Conservation (phyloP, 257 asterid species). For the Cynanchum wilfordii region DNA sequence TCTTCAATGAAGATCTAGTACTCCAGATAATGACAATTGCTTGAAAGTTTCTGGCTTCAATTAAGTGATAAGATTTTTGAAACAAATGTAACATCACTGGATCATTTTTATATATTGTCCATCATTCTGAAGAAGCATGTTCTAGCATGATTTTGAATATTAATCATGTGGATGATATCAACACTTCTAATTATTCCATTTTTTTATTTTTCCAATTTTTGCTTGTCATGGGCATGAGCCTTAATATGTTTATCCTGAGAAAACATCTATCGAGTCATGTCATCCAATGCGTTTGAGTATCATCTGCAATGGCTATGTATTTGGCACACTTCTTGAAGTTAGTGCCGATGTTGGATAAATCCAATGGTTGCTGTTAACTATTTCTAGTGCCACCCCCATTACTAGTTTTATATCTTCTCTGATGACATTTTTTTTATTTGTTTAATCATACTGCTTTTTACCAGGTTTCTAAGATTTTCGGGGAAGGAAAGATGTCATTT, state of each 20-base stretch:
- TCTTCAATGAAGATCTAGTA: neutral
- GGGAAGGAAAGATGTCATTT: slow-evolving; percentile 43
- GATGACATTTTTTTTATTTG: neutral
- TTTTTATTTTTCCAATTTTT: neutral
- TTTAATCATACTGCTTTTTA: slow-evolving; percentile 15
- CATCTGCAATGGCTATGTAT: neutral
- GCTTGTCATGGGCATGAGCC: neutral
- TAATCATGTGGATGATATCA: neutral
- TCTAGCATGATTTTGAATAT: neutral
- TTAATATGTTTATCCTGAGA: neutral
- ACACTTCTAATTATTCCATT: neutral
- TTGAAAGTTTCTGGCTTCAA: neutral
- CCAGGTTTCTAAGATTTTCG: slow-evolving; percentile 49
- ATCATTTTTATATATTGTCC: neutral
- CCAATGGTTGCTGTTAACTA: neutral
- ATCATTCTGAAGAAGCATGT: neutral
- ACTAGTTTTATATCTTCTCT: neutral
- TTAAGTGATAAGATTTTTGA: neutral
- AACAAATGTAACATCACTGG: neutral
- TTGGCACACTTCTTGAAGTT: neutral
- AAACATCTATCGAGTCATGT: neutral
- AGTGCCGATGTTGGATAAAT: neutral
- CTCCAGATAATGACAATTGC: neutral
- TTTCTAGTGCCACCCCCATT: neutral
- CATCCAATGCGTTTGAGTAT: neutral